phyloP scores from a whole-genome alignment of 805 yeast genomes.

The Priceomyces haplophilus region DNA sequence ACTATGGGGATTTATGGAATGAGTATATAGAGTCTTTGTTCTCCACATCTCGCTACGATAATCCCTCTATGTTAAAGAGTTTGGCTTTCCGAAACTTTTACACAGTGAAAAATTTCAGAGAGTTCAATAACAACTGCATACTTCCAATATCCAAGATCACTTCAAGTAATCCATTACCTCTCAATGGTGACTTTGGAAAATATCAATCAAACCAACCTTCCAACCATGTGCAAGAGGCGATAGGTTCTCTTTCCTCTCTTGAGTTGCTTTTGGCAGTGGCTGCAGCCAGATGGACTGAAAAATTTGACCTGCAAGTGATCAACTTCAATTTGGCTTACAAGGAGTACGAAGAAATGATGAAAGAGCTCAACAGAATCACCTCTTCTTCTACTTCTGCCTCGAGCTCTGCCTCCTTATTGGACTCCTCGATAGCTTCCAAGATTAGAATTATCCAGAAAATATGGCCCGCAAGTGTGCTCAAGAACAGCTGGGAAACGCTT shows the following conservation, averaged over 20 bases:
- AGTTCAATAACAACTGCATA: conserved; percentile 41
- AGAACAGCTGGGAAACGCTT: conserved; percentile 72
- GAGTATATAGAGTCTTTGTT: conserved; percentile 29
- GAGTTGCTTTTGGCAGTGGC: conserved; percentile 71
- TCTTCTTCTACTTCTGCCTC: conserved; percentile 25
- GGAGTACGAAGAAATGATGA: conserved; percentile 64
- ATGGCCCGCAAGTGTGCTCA: conserved; percentile 61
- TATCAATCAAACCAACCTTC: conserved; percentile 20
- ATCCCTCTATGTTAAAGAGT: conserved; percentile 14
- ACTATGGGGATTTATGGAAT: conserved; percentile 46
- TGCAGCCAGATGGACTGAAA: conserved; percentile 68
- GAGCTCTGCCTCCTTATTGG: conserved; percentile 32
- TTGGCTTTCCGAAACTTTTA: conserved; percentile 42
- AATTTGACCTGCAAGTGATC: conserved; percentile 53
- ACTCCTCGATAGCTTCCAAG: conserved; percentile 30
- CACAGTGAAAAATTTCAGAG: conserved; percentile 56
- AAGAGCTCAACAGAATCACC: conserved; percentile 37
- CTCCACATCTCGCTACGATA: conserved; percentile 11
- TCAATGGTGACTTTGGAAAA: conserved; percentile 21
- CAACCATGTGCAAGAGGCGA: conserved; percentile 25
- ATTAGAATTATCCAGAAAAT: conserved; percentile 42
- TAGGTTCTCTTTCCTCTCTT: conserved; percentile 54
- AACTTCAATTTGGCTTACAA: conserved; percentile 75
- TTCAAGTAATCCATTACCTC: conserved; percentile 18
- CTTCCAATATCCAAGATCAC: conserved; percentile 39